Evolutionary conservation across 1,284 basidiomycete genomes (phyloP).

Genomic region (Apiotrichum laibachii): DNA sequence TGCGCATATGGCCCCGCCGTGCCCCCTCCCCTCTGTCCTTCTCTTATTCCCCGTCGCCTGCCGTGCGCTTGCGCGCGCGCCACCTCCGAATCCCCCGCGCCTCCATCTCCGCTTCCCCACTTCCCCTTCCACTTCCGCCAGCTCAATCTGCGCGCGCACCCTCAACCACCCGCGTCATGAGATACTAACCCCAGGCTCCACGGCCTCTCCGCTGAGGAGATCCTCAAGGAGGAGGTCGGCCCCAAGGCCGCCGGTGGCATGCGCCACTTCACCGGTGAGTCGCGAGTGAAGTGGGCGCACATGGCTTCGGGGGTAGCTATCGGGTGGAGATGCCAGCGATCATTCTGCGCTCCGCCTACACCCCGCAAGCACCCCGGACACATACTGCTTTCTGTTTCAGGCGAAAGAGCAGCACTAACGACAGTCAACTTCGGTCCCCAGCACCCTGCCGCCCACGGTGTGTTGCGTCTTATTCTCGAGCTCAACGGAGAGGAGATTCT

Average conservation of each 20-base stretch:
- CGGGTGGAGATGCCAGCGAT: too few relatives aligned
- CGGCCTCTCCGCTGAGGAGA: constrained; percentile 68
- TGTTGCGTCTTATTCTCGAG: constrained; percentile 95
- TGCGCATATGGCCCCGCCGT: too few relatives aligned
- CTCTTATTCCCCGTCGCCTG: too few relatives aligned
- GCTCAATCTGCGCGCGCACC: neutral
- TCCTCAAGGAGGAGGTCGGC: constrained; percentile 70
- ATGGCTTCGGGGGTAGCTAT: neutral
- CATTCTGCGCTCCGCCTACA: too few relatives aligned
- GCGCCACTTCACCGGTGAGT: constrained; percentile 83
- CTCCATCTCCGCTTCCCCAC: too few relatives aligned
- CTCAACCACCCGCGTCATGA: neutral
- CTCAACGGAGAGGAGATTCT: constrained; percentile 95
- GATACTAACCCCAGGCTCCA: constrained; percentile 57
- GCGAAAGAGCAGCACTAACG: constrained; percentile 3
- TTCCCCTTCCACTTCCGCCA: neutral
- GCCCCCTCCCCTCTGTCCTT: too few relatives aligned
- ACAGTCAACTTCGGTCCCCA: constrained; percentile 93
- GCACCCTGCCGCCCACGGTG: constrained; percentile 98
- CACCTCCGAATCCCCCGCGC: too few relatives aligned
- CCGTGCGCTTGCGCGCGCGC: too few relatives aligned
- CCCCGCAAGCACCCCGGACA: too few relatives aligned
- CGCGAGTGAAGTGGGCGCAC: neutral
- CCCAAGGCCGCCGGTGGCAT: constrained; percentile 66
- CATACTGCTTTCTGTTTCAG: too few relatives aligned